Evolutionary conservation across 164 flowering plant species (phyloP).

Genomic region (Litsea cubeba): DNA sequence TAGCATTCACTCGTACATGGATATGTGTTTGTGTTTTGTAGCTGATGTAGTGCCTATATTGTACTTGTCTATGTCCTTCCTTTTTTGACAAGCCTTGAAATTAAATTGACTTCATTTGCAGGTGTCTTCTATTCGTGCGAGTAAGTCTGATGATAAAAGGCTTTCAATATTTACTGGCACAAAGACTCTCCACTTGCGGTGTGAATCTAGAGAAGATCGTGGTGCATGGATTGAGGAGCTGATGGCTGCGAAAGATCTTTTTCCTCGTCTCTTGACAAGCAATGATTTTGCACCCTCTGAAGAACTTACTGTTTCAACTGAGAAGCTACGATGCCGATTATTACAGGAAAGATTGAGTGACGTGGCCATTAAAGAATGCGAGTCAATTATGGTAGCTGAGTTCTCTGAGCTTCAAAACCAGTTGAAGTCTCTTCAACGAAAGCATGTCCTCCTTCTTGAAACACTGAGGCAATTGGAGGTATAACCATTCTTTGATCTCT

Average conservation of each 20-base stretch:
- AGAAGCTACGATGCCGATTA: constrained; percentile 64
- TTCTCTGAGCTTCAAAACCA: constrained; percentile 68
- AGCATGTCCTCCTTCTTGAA: constrained; percentile 70
- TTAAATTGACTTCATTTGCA: constrained; percentile 19
- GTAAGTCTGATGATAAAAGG: constrained; percentile 95
- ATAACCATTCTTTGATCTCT: constrained; percentile 9
- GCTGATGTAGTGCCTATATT: no score
- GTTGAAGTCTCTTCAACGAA: constrained; percentile 62
- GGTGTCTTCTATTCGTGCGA: constrained; percentile 95
- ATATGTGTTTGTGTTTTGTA: no score
- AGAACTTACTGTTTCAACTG: constrained; percentile 79
- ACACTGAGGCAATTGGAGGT: constrained; percentile 89
- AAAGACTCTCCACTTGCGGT: constrained; percentile 91
- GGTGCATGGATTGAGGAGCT: constrained; percentile 88
- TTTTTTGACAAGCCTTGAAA: no score
- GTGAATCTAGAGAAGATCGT: constrained; percentile 76
- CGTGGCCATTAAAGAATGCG: constrained; percentile 68
- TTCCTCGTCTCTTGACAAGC: constrained; percentile 66
- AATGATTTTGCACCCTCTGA: constrained; percentile 62
- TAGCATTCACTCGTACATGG: no score
- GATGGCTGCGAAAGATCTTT: constrained; percentile 74
- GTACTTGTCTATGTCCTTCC: no score
- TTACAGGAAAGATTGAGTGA: constrained; percentile 74
- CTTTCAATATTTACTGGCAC: constrained; percentile 92
- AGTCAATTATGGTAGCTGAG: constrained; percentile 77